Conservation (phyloP, 768 basidiomycete genomes). For the Termitomyces sp. region DNA sequence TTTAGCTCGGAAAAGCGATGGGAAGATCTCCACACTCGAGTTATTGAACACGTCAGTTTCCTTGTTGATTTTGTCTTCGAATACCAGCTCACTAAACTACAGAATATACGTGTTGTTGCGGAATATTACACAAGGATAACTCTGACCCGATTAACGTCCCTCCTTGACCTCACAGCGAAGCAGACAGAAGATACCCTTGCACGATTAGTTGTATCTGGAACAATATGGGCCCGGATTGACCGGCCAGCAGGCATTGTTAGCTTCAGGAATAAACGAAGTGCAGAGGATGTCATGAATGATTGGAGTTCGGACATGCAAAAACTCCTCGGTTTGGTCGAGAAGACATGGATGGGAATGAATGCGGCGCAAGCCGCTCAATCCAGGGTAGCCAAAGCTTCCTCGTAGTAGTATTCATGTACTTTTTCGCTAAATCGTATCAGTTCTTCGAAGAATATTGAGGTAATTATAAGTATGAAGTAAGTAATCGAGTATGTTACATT, state of each 20-base stretch:
- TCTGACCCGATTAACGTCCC: conserved; percentile 70
- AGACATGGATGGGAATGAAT: conserved; percentile 98
- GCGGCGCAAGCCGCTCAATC: conserved; percentile 84
- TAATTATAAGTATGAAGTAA: not conserved
- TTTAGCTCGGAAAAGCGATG: conserved; percentile 78
- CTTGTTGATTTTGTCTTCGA: not conserved
- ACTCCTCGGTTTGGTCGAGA: conserved; percentile 87
- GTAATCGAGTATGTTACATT: not conserved
- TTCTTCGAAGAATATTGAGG: not conserved
- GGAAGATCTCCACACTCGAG: conserved; percentile 93
- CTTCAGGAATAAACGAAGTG: conserved; percentile 76
- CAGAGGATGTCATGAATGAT: conserved; percentile 95
- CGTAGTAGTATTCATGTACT: conserved; percentile 13
- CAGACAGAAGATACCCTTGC: conserved; percentile 88
- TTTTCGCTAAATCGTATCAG: conserved; percentile 15
- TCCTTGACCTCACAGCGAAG: conserved; percentile 79
- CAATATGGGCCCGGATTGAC: conserved; percentile 92
- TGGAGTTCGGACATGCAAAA: conserved; percentile 98
- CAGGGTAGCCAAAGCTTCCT: conserved; percentile 37
- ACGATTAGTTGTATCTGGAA: conserved; percentile 85
- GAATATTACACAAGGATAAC: conserved; percentile 95
- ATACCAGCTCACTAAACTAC: conserved; percentile 6
- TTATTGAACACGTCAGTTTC: conserved; percentile 87
- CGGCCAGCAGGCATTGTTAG: conserved; percentile 85
- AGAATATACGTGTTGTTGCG: conserved; percentile 96